Base-by-base conservation (phyloP, 805 yeast species). In the Tetrapisispora taiwanensis region DNA sequence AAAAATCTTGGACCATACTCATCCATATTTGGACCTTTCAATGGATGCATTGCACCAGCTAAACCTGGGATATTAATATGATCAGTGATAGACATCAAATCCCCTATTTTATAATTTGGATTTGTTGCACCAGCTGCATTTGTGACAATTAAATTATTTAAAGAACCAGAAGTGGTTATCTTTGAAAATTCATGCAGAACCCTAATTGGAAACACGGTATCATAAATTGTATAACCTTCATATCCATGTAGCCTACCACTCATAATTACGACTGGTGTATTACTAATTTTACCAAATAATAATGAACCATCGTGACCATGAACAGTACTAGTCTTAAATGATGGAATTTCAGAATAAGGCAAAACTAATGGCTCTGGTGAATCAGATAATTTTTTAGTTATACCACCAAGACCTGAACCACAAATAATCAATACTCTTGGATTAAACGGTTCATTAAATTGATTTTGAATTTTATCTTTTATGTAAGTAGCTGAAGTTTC, bases 91-190 rank as follows among this genome's bases (percentile, higher is more conserved):
- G 92, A 72, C 97, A 92, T 90, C 51, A 90, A 68, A 57, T 92
- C 97, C 28, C 97, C 96, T 2, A 90, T 84, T 43, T 72, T 71
- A 62, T 65, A 89, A 4, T 55, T 58, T 2, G 75, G 65, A 55
- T 87, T 83, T 38, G 84, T 63, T 1, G 96, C 97, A 38, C 97
- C 98, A 2, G 96, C 95, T 1, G 98, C 98, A 64, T 90, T 90
- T n/a, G 97, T 90, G 9, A 82, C 94, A 20, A 90, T 69, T 36
- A 90, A 69, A 3, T 72, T 69, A 37, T 70, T 63, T 26, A 81
- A 78, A 34, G 46, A 44, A 0, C 82, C 86, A 5, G 22, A 7
- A 12, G 32, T 27, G 12, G 40, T 3, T 2, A 17, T 27, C 9
- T 10, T 26, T 10, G 40, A 37, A 54, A 89, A 65, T 34, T 68